phyloP scores from a whole-genome alignment of 148 eudicot species.

The Amaranthus palmeri region DNA sequence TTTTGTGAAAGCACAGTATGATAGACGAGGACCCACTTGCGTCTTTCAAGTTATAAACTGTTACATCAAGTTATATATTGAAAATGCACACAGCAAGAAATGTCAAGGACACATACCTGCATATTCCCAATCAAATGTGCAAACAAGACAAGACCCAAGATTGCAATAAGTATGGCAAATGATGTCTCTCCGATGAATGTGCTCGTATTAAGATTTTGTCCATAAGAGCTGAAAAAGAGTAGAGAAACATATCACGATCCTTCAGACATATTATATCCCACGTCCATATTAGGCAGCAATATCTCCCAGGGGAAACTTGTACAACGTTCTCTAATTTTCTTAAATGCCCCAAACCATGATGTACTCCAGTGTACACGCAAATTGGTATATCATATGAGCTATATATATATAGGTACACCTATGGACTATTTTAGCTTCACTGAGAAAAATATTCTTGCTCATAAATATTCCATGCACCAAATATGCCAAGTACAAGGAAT shows the following conservation, averaged over 20 bases:
- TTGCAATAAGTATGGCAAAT: constrained; percentile 92
- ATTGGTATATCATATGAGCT: no score
- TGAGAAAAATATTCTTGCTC: no score
- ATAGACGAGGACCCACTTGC: no score
- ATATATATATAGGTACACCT: no score
- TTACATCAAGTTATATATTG: background rate
- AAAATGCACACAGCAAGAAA: background rate
- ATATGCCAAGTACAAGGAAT: no score
- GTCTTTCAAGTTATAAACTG: background rate
- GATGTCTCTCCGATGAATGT: constrained; percentile 82
- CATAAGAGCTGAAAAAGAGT: constrained; percentile 66
- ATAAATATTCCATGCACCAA: no score
- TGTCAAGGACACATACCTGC: constrained; percentile 52
- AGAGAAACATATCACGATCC: constrained; percentile 4
- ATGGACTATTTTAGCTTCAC: no score
- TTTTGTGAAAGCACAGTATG: no score
- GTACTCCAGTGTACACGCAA: no score
- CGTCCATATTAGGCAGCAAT: background rate
- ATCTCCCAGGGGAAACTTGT: background rate
- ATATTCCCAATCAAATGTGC: constrained; percentile 97
- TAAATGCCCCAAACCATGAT: no score
- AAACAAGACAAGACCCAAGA: constrained; percentile 84
- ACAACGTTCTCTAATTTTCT: no score
- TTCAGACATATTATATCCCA: background rate
- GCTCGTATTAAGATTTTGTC: constrained; percentile 85